These are phyloP conservation scores for Linum tenue DNA, from an alignment of 345 rosid species.

Conservation along the genomic window DNA sequence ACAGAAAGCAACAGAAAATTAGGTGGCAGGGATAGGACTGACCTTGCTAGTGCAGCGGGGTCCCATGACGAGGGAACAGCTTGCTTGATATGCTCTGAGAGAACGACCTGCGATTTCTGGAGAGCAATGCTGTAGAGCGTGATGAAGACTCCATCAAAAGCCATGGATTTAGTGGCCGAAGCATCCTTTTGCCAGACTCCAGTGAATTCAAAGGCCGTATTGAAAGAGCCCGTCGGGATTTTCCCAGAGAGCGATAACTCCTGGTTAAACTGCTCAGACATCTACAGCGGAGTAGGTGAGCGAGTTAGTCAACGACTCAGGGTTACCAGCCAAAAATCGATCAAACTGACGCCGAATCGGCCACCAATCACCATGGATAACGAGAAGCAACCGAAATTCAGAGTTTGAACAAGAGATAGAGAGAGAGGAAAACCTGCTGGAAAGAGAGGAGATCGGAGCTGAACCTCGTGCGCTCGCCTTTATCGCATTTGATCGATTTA, in stretches of 20 bases:
- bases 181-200: slow-evolving; percentile 28
- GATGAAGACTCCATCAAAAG: slow-evolving; percentile 23
- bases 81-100: slow-evolving; percentile 19
- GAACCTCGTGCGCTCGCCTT: slow-evolving; percentile 25
- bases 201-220: slow-evolving; percentile 20
- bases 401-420: neutral
- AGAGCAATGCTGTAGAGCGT: slow-evolving; percentile 23
- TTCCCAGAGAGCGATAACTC: slow-evolving; percentile 24
- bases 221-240: slow-evolving; percentile 27
- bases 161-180: slow-evolving; percentile 17
- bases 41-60: slow-evolving; percentile 25
- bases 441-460: slow-evolving; percentile 26
- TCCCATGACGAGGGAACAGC: slow-evolving; percentile 29
- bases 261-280: slow-evolving; percentile 31
- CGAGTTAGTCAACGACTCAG: neutral
- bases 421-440: slow-evolving; percentile 17
- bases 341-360: too few relatives aligned
- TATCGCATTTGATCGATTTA: slow-evolving; percentile 24
- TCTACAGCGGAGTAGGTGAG: slow-evolving; percentile 12
- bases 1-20: neutral
- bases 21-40: neutral
- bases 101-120: slow-evolving; percentile 17
- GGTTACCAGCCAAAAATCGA: too few relatives aligned
- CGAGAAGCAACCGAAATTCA: neutral
- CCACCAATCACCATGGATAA: neutral